Evolutionary conservation across 129 eudicot genomes (phyloP), one percentile per base, ranked within the genome.

Genomic region (Saposhnikovia divaricata): DNA sequence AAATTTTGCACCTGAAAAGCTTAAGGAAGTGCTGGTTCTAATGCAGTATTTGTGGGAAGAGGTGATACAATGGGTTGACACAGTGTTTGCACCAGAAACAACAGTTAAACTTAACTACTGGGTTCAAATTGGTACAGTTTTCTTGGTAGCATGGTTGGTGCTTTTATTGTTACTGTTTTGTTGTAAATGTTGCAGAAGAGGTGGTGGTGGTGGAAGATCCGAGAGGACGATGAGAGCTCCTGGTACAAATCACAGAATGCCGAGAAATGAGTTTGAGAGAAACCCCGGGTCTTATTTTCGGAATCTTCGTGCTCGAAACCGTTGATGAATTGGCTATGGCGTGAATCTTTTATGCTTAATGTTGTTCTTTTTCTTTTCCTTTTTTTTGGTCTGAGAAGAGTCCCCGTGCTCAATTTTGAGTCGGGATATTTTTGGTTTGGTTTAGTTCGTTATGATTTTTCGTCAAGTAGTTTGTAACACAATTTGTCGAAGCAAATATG

Each of bases 51-150:
- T 55, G 23, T 48, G 79, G 63, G 83, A 72, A 1, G n/a, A 57
- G 1, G 48, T 79, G 9, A 2, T 80, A 18, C 80, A 57, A 13
- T 80, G 86, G 87, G 57, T 84, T 19, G 85, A 91, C 80, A 44
- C 79, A 25, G 78, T 87, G 27, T 85, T 88, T 53, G 89, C 96
- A 11, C 88, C 88, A 21, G 96, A 82, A 9, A 79, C 83, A 18
- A 84, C 88, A 55, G 88, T 82, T 10, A 83, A 82, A 34, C 55
- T 88, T 48, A 61, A 65, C 44, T 74, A 82, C 73, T 85, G 88
- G 86, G 0, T 81, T 72, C 55, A 70, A 0, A 85, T 81, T 4
- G 86, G 85, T 53, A 44, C 57, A 18, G 89, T 88, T 2, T 91
- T 83, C 45, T 79, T 87, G 31, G 78, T 85, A 31, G 86, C 45